Evolutionary conservation across 345 rosid species (phyloP).

Genomic region (Mangifera indica): DNA sequence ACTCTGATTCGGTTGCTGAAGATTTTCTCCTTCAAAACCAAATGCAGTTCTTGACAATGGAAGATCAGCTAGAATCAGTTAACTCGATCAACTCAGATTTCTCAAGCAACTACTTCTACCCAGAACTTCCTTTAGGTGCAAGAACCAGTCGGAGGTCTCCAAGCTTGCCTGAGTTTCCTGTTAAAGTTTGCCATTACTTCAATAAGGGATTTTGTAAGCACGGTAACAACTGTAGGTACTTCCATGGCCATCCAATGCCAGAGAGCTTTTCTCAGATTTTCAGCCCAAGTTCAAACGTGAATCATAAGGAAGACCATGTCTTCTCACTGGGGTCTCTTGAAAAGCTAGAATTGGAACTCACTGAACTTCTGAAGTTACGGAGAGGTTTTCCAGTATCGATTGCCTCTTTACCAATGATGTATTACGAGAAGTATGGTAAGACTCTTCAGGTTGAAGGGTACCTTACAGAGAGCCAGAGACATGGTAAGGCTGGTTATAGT

Average conservation of each 20-base stretch:
- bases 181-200: slow-evolving; percentile 88
- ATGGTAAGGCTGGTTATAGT: slow-evolving; percentile 91
- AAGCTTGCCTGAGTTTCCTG: slow-evolving; percentile 77
- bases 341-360: slow-evolving; percentile 78
- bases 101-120: slow-evolving; percentile 43
- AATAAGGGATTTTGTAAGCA: slow-evolving; percentile 87
- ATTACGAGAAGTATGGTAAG: slow-evolving; percentile 78
- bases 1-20: slow-evolving; percentile 34
- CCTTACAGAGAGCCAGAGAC: slow-evolving; percentile 96
- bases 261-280: slow-evolving; percentile 58
- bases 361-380: slow-evolving; percentile 71
- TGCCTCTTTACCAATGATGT: slow-evolving; percentile 90
- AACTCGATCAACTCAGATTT: slow-evolving; percentile 43
- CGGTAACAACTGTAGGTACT: slow-evolving; percentile 78
- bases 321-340: slow-evolving; percentile 69
- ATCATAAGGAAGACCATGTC: slow-evolving; percentile 56
- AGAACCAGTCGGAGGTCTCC: slow-evolving; percentile 71
- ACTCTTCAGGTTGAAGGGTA: slow-evolving; percentile 95
- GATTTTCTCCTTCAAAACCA: slow-evolving; percentile 42
- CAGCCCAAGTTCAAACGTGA: slow-evolving; percentile 36
- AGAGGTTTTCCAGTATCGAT: slow-evolving; percentile 90
- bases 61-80: slow-evolving; percentile 44
- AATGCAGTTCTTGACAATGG: slow-evolving; percentile 52
- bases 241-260: slow-evolving; percentile 57
- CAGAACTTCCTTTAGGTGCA: slow-evolving; percentile 42